Percentiles rank a stretch among this genome's conserved stretches.
phyloP scores from a whole-genome alignment of 2,329 filamentous ascomycete genomes.

The Alternaria ethzedia region DNA sequence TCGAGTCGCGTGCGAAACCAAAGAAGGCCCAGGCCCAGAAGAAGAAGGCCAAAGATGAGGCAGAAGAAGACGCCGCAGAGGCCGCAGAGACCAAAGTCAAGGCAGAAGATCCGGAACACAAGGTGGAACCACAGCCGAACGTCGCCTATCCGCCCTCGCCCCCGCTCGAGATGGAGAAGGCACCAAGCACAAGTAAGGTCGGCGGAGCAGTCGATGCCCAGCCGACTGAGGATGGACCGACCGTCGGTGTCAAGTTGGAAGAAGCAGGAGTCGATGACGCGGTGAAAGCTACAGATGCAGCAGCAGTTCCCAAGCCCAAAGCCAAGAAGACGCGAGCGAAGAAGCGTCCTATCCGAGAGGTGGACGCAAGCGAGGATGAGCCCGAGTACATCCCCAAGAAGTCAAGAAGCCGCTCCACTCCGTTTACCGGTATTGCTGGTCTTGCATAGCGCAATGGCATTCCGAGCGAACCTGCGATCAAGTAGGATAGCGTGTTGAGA shows the following conservation, averaged over 20 bases:
- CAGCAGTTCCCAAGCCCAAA: not conserved
- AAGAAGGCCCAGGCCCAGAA: slow-evolving; percentile 23
- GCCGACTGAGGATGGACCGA: not conserved
- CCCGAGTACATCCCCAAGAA: slow-evolving; percentile 19
- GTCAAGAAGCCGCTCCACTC: slow-evolving; percentile 13
- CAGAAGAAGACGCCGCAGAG: not conserved
- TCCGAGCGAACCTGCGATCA: not conserved
- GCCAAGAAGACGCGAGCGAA: slow-evolving; percentile 8
- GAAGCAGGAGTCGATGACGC: not conserved
- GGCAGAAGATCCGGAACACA: not conserved
- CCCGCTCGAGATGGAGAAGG: not conserved
- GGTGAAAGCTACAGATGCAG: not conserved
- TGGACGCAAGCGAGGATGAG: slow-evolving; percentile 7
- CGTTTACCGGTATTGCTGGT: not conserved
- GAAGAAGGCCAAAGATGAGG: slow-evolving; percentile 18
- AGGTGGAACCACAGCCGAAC: slow-evolving; percentile 5
- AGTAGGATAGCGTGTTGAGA: not conserved
- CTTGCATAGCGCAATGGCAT: not conserved
- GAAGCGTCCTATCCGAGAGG: slow-evolving; percentile 12
- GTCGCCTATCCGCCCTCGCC: not conserved
- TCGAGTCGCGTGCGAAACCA: slow-evolving; percentile 35
- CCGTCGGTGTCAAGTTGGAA: not conserved
- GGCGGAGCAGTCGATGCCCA: not conserved
- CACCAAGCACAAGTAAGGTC: not conserved
- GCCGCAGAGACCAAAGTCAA: not conserved